Evolutionary conservation across 139 green algal genomes (phyloP), one percentile per base, ranked within the genome.

Genomic region (Gonium pectorale): DNA sequence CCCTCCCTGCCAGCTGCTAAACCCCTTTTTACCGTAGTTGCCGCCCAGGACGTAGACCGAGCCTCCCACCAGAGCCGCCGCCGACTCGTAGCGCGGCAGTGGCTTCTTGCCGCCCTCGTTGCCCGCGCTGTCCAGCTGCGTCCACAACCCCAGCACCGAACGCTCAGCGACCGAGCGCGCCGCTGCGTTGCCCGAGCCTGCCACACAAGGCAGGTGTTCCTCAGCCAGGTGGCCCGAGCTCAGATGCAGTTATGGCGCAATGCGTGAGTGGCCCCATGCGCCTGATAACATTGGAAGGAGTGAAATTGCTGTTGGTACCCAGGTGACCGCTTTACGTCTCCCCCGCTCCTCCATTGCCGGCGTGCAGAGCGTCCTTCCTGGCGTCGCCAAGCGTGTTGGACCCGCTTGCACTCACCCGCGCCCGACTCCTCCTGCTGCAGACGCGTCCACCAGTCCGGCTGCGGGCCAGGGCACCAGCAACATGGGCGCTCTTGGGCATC

Each of bases 61-160:
- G 46, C 62, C 67, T 15, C 91, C 92, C 40, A 99, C 2, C 8
- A 98, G 40, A 0, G 87, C 91, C 5, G 91, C 88, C 5, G 91
- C 94, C 35, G 98, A 96, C 91, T 98, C 95, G 79, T 98, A 98
- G 29, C 96, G 90, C 2, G 96, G 92, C 21, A 89, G 29, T 8
- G 92, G 92, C 69, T 85, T 87, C 64, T 67, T 83, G 26, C 33
- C 27, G 51, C 19, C 17, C 7, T 37, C 29, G 29, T 64, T 37
- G n/a, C 2, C 75, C 22, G 22, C 38, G 24, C 27, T 9, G 5
- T 81, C 74, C 54, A 88, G 21, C 54, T 71, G 64, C 19, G 67
- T 85, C 84, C 84, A 88, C 66, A 81, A 8, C 1, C 66, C 62
- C 64, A 64, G 21, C 40, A 33, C 40, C 19, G 86, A 73, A 37